These are phyloP conservation scores for Withania somnifera DNA, from an alignment of 305 asterid genomes.

Conservation along the genomic window DNA sequence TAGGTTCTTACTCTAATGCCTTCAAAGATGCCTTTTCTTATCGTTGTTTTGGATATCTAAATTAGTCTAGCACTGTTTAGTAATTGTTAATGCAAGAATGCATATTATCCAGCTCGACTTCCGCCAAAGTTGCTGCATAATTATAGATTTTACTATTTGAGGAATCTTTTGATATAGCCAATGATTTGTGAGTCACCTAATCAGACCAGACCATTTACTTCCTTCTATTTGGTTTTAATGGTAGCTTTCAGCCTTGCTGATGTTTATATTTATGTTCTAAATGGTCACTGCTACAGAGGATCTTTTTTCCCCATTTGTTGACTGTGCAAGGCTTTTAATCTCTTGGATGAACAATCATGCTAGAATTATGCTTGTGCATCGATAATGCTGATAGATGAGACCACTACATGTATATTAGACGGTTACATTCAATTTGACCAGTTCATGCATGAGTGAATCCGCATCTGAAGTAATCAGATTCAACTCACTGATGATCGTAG, in stretches of 20 bases:
- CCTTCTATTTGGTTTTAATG: neutral
- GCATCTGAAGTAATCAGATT: too few relatives aligned
- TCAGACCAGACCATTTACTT: neutral
- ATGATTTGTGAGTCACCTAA: neutral
- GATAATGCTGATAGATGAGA: too few relatives aligned
- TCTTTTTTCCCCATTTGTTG: neutral
- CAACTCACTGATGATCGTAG: too few relatives aligned
- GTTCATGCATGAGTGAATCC: too few relatives aligned
- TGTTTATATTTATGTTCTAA: neutral
- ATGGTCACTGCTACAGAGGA: neutral
- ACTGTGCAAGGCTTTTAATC: neutral
- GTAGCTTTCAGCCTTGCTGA: neutral
- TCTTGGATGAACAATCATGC: too few relatives aligned
- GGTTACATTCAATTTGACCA: too few relatives aligned
- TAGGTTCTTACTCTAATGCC: neutral
- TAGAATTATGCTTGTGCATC: too few relatives aligned
- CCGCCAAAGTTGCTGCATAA: neutral
- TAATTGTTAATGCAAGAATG: neutral
- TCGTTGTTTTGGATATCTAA: neutral
- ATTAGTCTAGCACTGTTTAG: neutral
- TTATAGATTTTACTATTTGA: neutral
- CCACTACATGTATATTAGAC: too few relatives aligned
- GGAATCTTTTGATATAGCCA: neutral
- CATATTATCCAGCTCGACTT: neutral
- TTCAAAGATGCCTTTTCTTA: too few relatives aligned